A percentile compares a stretch with the other conserved stretches of the same genome.
phyloP scores from a whole-genome alignment of 2,329 filamentous ascomycete genomes.

The Cladophialophora exuberans region DNA sequence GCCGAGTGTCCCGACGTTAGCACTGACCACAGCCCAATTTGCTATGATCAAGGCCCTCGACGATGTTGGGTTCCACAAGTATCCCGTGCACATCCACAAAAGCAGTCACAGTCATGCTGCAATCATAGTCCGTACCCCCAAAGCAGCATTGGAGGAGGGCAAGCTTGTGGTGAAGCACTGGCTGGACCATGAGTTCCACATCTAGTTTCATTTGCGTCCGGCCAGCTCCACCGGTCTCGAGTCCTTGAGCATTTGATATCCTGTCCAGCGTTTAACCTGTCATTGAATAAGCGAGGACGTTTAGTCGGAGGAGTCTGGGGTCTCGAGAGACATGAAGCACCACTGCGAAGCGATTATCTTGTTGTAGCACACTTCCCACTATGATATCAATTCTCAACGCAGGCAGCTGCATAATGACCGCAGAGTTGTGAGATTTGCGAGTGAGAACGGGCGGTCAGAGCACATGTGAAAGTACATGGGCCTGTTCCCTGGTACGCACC shows the following conservation, averaged over 20 bases:
- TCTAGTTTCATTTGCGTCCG: constrained; percentile 51
- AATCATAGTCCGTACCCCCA: constrained; percentile 74
- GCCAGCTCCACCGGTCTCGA: not conserved
- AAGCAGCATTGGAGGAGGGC: constrained; percentile 75
- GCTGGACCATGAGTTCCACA: constrained; percentile 72
- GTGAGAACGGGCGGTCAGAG: too few relatives aligned
- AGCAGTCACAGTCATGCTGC: constrained; percentile 83
- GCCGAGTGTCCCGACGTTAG: constrained; percentile 68
- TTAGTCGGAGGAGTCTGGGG: too few relatives aligned
- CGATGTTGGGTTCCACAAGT: constrained; percentile 60
- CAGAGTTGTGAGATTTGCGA: too few relatives aligned
- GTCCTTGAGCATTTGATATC: not conserved
- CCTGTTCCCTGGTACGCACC: too few relatives aligned
- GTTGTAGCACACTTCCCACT: too few relatives aligned
- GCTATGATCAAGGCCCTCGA: constrained; percentile 80
- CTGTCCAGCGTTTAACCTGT: too few relatives aligned
- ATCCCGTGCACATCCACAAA: constrained; percentile 60
- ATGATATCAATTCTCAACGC: too few relatives aligned
- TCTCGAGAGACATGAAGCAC: too few relatives aligned
- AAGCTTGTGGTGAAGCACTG: constrained; percentile 79
- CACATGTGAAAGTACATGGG: too few relatives aligned
- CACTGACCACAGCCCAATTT: constrained; percentile 79
- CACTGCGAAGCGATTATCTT: too few relatives aligned
- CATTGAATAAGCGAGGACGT: too few relatives aligned
- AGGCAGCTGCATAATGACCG: too few relatives aligned